Base-by-base conservation (phyloP, 805 yeast species). In the Saitoella complicata region DNA sequence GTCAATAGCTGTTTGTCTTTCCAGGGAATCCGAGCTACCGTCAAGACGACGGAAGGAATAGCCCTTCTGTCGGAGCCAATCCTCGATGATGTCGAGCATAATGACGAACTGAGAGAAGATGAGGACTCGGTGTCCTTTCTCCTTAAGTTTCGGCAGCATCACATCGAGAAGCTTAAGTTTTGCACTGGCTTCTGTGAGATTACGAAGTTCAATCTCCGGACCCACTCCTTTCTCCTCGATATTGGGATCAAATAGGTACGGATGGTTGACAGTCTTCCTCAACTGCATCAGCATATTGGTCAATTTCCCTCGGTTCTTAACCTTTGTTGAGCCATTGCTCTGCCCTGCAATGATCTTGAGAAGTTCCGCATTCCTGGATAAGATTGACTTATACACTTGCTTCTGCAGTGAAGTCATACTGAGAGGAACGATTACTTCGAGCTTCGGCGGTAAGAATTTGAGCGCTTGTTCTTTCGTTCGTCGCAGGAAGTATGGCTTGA, bases 71-170 rank as follows among this genome's bases (percentile, higher is more conserved):
- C 65, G 71, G 48, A 81, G 70, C 75, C 83, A 85, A 54, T 83
- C 91, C 51, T 76, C 77, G 0, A 91, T 55, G 8, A 91, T 61
- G 53, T 88, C 94, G n/a, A 91, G 66, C 75, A 81, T 78, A 33
- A 67, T 69, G 1, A 91, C 76, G 59, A 91, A 88, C 58, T 91
- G 98, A 1, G 93, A 75, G 58, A 91, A 91, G 1, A 91, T 74
- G 39, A 91, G 66, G 0, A 84, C 71, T 54, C 81, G 80, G 58
- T 82, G 94, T 3, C 67, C 66, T 1, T 61, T 50, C 4, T 55
- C 45, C 0, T 76, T 49, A 30, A 88, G 60, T 31, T 41, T 44
- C 5, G 53, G 53, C 13, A 51, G 42, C 45, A 51, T 39, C 4
- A 57, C 79, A 76, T 58, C 88, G 50, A 83, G 64, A 43, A 83